Conservation (phyloP, 1,284 basidiomycete species). For the Leccinum solheimii region DNA sequence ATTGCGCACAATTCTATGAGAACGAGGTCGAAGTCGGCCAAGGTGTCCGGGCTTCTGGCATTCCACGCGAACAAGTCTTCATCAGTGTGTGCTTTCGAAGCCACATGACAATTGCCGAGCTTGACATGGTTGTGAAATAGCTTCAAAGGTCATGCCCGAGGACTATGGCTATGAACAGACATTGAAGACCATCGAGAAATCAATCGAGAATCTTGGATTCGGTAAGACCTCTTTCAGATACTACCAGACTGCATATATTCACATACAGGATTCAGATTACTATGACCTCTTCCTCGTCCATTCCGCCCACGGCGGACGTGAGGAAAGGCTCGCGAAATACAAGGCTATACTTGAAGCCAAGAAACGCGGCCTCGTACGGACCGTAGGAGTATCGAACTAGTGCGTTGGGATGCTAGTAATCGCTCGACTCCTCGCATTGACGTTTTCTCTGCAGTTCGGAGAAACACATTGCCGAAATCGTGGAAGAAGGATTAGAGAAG, state of each 20-base stretch:
- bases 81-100: conserved; percentile 24
- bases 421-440: background rate
- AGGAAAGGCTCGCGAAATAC: conserved; percentile 47
- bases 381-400: conserved; percentile 68
- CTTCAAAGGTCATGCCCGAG: conserved; percentile 20
- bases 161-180: conserved; percentile 38
- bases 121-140: conserved; percentile 14
- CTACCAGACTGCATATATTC: no score
- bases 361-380: conserved; percentile 51
- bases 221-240: conserved; percentile 23
- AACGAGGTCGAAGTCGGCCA: conserved; percentile 29
- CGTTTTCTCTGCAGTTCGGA: conserved; percentile 21
- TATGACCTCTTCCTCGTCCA: conserved; percentile 66
- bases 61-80: conserved; percentile 32
- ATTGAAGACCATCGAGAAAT: conserved; percentile 37
- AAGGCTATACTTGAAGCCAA: conserved; percentile 45
- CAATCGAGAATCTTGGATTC: conserved; percentile 39
- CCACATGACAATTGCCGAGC: background rate
- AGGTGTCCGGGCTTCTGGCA: conserved; percentile 22
- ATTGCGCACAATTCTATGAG: conserved; percentile 26
- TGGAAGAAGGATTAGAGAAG: conserved; percentile 36
- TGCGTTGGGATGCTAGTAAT: conserved; percentile 26
- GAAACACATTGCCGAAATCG: conserved; percentile 48
- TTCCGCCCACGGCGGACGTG: conserved; percentile 45
- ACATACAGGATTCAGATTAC: conserved; percentile 40